A percentile compares a stretch with the other conserved stretches of the same genome.
Evolutionary conservation across 2,329 filamentous ascomycete genomes (phyloP).

Genomic region (Onygenales sp.): DNA sequence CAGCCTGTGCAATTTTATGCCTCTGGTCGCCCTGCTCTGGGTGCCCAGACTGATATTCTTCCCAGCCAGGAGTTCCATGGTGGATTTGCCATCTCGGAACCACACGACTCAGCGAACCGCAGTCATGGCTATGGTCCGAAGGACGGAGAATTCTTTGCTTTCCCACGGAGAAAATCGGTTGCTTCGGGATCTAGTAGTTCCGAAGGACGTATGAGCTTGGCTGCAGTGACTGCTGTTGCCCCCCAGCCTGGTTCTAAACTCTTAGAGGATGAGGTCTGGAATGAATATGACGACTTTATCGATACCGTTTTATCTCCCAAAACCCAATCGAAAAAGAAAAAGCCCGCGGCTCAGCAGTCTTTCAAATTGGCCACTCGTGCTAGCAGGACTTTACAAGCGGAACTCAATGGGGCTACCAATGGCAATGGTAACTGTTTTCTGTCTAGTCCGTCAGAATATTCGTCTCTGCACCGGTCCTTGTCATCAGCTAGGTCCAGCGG

Average conservation of each 20-base stretch:
- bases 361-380: slow-evolving; percentile 30
- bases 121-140: slow-evolving; percentile 29
- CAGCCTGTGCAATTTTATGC: slow-evolving; percentile 16
- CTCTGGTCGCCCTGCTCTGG: slow-evolving; percentile 15
- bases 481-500: slow-evolving; percentile 19
- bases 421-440: not conserved
- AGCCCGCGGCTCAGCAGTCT: slow-evolving; percentile 14
- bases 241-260: slow-evolving; percentile 53
- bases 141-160: slow-evolving; percentile 59
- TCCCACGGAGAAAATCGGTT: slow-evolving; percentile 64
- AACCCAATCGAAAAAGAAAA: slow-evolving; percentile 18
- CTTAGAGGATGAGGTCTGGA: slow-evolving; percentile 82
- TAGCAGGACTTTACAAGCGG: slow-evolving; percentile 29
- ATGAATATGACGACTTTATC: slow-evolving; percentile 84
- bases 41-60: slow-evolving; percentile 14
- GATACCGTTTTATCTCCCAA: slow-evolving; percentile 54
- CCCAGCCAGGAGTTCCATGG: slow-evolving; percentile 18
- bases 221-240: slow-evolving; percentile 56
- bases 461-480: slow-evolving; percentile 14
- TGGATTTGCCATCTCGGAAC: slow-evolving; percentile 20
- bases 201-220: slow-evolving; percentile 47
- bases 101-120: slow-evolving; percentile 18
- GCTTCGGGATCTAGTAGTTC: slow-evolving; percentile 54
- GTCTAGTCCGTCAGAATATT: slow-evolving; percentile 15
- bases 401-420: slow-evolving; percentile 16